Conservation (phyloP, 2,329 filamentous ascomycete genomes). For the Fusarium pseudocircinatum region DNA sequence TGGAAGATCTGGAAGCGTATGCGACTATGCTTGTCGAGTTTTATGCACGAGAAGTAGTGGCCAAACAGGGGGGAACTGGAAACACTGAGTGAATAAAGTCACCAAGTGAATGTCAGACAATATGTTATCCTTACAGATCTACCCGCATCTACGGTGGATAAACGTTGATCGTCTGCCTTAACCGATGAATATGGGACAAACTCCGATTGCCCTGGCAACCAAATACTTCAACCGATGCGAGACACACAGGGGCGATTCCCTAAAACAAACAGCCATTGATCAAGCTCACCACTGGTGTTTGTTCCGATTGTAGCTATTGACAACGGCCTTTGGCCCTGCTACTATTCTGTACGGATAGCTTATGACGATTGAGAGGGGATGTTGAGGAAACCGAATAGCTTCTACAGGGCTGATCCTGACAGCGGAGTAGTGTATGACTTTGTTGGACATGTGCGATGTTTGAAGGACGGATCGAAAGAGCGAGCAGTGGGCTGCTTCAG, state of each 20-base stretch:
- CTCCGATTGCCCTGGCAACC: not conserved
- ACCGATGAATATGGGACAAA: not conserved
- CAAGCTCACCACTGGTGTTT: not conserved
- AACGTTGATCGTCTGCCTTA: not conserved
- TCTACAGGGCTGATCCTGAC: not conserved
- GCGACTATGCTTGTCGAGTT: conserved; percentile 99
- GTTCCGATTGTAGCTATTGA: not conserved
- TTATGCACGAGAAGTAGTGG: conserved; percentile 88
- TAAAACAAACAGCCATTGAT: not conserved
- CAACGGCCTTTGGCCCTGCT: not conserved
- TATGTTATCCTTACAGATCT: not conserved
- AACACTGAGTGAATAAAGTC: conserved; percentile 31
- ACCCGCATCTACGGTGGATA: not conserved
- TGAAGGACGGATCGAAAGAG: conserved; percentile 26
- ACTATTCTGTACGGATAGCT: not conserved
- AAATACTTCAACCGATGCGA: conserved; percentile 8
- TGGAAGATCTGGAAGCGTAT: conserved; percentile 96
- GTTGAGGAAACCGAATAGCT: not conserved
- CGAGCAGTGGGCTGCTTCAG: conserved; percentile 38
- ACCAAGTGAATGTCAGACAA: not conserved
- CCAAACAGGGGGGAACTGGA: conserved; percentile 34
- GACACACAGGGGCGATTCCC: conserved; percentile 2
- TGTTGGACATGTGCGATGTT: conserved; percentile 29
- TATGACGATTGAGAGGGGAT: conserved; percentile 3
- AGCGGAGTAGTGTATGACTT: conserved; percentile 24